Base-by-base conservation (phyloP, 176 grass and related monocot species). In the Aegilops longissima region DNA sequence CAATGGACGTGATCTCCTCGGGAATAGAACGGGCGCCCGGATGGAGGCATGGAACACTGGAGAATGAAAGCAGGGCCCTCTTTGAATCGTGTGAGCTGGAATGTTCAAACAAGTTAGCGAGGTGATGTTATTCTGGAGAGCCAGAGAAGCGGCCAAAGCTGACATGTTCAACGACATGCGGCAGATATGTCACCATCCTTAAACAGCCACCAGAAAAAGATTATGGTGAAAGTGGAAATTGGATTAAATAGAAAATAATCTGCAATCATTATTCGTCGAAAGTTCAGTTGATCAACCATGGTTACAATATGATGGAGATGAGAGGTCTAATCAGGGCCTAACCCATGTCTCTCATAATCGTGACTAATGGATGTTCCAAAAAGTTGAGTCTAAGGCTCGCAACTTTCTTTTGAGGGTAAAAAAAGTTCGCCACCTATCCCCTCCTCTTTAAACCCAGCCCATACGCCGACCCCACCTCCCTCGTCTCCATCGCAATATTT, bases 111-210 rank as follows among this genome's bases (percentile, higher is more conserved):
- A 44, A 80, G 36, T 65, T 44, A 12, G 35, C 13, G 70, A 9
- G n/a, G 21, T 25, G 52, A 20, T 23, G 36, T 25, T 79, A 25
- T 79, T 63, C 21, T 40, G 21, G 34, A 24, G 12, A 25, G 35
- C 6, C 12, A 74, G 71, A 25, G 78, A 52, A 52, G 49, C 80
- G 40, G 62, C 24, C 71, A 83, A 61, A 61, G 24, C 62, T 88
- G 86, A 88, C 71, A 35, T 8, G 62, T 88, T 83, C 84, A 62
- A 61, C 76, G 24, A 75, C 70, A 13, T 61, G 18, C 6, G 54
- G 20, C 13, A 64, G 11, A 82, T 16, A 49, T 76, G 79, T 76
- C 70, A 33, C 54, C 44, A 31, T 87, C 79, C 10, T 30, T 66
- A 63, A 5, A 47, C 39, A 38, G 4, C 3, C 30, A 39, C 33